Evolutionary conservation across 306 rosid species (phyloP), one percentile per base, ranked within the genome.

Genomic region (Vigna trinervia): DNA sequence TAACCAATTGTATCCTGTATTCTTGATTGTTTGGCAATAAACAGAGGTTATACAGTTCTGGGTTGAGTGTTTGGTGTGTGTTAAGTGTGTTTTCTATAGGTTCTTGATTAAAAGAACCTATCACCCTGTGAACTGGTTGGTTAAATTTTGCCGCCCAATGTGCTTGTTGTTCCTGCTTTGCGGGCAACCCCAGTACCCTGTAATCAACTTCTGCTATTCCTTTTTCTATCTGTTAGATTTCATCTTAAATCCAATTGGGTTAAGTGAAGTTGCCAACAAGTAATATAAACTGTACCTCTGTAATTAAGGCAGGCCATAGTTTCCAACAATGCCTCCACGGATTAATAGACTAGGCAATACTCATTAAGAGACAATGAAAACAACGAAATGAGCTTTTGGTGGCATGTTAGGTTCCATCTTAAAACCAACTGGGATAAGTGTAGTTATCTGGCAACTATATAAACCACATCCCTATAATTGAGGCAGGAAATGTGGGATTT

Each of bases 151-250:
- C 28, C 28, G 71, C 63, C 45, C 14, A 1, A 20, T 47, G 36
- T 62, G 23, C 39, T 50, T 7, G 7, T 62, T 59, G 4, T 50
- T 48, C 62, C 48, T 47, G 28, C 45, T 60, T 52, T 3, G 3
- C 67, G 39, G 41, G 6, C 62, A 52, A 9, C 13, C 64, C 51
- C 11, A 12, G 26, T 15, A 23, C 45, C 28, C 34, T 10, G 43
- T 54, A 67, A 41, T 66, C 67, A 38, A 28, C 15, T 41, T 47
- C 23, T 66, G 41, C 47, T 69, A 26, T 41, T 65, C 11, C 48
- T 72, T 77, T 66, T 39, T 34, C 47, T 43, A 14, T 32, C 11
- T 14, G 23, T 32, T 61, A 34, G 68, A 14, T 32, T 61, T 4
- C 23, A 61, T 61, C 68, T 32, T 32, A 32, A 32, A 61, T 15